phyloP scores from a whole-genome alignment of 2,329 filamentous ascomycete genomes.

The Diplodia intermedia region DNA sequence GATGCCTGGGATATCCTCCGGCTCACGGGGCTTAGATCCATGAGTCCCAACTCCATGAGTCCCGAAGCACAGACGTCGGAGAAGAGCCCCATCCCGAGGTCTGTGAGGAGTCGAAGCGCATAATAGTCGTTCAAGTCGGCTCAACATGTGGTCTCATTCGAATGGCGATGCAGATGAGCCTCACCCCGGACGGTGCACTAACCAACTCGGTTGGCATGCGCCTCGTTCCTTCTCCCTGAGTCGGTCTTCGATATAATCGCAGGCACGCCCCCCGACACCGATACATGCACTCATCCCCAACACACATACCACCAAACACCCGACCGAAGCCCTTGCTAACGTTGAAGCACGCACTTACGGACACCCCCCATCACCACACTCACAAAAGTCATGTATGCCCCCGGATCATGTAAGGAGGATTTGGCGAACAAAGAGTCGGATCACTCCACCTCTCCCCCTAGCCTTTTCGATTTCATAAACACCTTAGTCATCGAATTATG shows the following conservation, averaged over 20 bases:
- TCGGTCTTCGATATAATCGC: constrained; percentile 11
- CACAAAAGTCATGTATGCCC: constrained; percentile 36
- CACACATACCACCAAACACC: constrained; percentile 28
- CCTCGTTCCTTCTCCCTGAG: background rate
- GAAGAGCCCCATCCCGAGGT: background rate
- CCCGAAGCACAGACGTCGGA: background rate
- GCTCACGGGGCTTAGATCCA: background rate
- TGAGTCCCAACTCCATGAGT: constrained; percentile 1
- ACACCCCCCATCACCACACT: constrained; percentile 25
- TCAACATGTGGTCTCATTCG: background rate
- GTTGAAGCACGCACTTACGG: constrained; percentile 29
- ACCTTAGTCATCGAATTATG: constrained; percentile 28
- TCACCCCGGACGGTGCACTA: background rate
- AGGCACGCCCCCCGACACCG: constrained; percentile 30
- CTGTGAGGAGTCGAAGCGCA: constrained; percentile 14
- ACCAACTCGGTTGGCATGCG: constrained; percentile 1
- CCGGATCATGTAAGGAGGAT: constrained; percentile 35
- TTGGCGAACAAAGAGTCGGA: constrained; percentile 29
- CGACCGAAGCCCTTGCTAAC: constrained; percentile 29
- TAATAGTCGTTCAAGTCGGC: constrained; percentile 1
- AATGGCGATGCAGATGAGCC: constrained; percentile 5
- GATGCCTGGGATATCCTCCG: background rate
- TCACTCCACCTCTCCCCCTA: constrained; percentile 26
- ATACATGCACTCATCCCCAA: constrained; percentile 16
- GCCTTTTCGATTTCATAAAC: constrained; percentile 16